Evolutionary conservation across 2,329 filamentous ascomycete genomes (phyloP).

Genomic region (Phoma herbarum): DNA sequence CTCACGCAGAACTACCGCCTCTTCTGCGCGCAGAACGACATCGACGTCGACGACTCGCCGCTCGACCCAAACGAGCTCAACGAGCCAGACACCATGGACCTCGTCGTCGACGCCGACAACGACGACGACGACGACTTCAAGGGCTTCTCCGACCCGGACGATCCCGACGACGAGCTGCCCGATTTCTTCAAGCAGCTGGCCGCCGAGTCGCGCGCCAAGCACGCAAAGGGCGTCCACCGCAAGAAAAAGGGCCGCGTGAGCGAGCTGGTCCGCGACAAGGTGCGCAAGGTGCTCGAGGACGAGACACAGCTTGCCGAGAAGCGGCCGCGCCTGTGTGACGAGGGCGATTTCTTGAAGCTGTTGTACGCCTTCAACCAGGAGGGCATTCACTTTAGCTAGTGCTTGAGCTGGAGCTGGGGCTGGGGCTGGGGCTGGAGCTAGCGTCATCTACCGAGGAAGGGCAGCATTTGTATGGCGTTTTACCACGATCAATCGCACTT

Average conservation of each 20-base stretch:
- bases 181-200: constrained; percentile 79
- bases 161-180: constrained; percentile 75
- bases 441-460: too few species aligned
- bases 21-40: constrained; percentile 87
- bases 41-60: constrained; percentile 73
- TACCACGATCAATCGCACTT: constrained; percentile 17
- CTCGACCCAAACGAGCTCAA: constrained; percentile 39
- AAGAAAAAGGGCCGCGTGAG: constrained; percentile 77
- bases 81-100: constrained; percentile 56
- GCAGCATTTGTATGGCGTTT: constrained; percentile 33
- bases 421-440: too few species aligned
- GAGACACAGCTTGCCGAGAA: constrained; percentile 83
- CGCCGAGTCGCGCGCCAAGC: constrained; percentile 44
- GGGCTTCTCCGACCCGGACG: constrained; percentile 63
- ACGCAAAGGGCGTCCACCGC: constrained; percentile 39
- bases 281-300: constrained; percentile 82
- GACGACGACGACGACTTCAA: constrained; percentile 62
- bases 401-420: not conserved
- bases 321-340: constrained; percentile 85
- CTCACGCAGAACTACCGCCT: constrained; percentile 88
- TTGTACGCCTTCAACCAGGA: constrained; percentile 88
- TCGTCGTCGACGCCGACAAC: too few species aligned
- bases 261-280: constrained; percentile 85
- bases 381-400: constrained; percentile 85
- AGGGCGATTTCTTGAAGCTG: constrained; percentile 88